These are phyloP conservation scores for Blumeria hordei DNA, from an alignment of 2,329 filamentous ascomycete genomes.

Conservation along the genomic window DNA sequence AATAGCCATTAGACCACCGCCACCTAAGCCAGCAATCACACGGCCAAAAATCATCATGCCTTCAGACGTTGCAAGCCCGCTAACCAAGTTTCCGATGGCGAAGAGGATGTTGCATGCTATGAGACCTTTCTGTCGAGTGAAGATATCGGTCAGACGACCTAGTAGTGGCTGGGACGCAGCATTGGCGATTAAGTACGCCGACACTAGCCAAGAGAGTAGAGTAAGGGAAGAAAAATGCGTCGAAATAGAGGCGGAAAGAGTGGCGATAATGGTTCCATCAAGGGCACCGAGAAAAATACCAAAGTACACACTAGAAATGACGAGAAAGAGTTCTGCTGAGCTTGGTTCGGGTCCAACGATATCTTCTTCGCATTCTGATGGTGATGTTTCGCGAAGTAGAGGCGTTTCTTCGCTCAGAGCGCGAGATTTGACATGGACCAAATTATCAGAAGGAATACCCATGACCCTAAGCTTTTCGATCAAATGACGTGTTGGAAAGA, in stretches of 20 bases:
- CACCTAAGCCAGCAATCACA: slow-evolving; percentile 60
- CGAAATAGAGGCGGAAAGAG: slow-evolving; percentile 61
- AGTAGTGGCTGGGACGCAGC: slow-evolving; percentile 68
- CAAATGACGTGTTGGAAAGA: no score
- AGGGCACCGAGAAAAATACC: slow-evolving; percentile 40
- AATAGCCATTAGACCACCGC: slow-evolving; percentile 56
- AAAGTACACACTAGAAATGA: slow-evolving; percentile 29
- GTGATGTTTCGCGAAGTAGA: slow-evolving; percentile 8
- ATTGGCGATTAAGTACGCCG: slow-evolving; percentile 71
- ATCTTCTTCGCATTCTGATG: slow-evolving; percentile 6
- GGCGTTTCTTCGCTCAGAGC: slow-evolving; percentile 12
- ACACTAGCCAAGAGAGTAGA: slow-evolving; percentile 68
- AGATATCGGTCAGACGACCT: slow-evolving; percentile 72
- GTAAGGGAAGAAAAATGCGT: slow-evolving; percentile 62
- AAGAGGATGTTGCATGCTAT: slow-evolving; percentile 65
- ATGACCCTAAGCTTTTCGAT: no score
- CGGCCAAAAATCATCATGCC: slow-evolving; percentile 52
- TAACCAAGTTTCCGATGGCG: slow-evolving; percentile 56
- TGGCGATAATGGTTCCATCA: slow-evolving; percentile 68
- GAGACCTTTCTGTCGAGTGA: slow-evolving; percentile 53
- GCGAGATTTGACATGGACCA: no score
- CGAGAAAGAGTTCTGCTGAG: slow-evolving; percentile 24
- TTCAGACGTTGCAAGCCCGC: slow-evolving; percentile 44
- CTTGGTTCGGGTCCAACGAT: slow-evolving; percentile 25
- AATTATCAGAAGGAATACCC: no score